phyloP scores from a whole-genome alignment of 352 stramenopile species.

The Phytophthora cryptogea region DNA sequence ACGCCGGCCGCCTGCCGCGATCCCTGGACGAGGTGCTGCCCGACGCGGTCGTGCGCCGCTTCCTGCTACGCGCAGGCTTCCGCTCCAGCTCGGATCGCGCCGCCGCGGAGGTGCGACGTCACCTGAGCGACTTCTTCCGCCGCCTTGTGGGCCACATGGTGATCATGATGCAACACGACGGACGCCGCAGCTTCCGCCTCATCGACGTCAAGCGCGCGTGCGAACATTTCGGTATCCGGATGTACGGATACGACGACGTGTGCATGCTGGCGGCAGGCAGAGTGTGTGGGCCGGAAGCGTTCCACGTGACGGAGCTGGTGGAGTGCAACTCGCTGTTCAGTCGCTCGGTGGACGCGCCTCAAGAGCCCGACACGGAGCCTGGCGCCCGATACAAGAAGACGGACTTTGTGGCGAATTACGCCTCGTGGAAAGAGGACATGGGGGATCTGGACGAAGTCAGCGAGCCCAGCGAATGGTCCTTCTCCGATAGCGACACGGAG shows the following conservation, averaged over 20 bases:
- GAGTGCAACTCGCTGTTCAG: conserved; percentile 49
- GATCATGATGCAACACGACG: conserved; percentile 51
- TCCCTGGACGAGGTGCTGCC: conserved; percentile 43
- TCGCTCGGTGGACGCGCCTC: conserved; percentile 32
- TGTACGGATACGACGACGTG: conserved; percentile 87
- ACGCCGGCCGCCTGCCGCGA: conserved; percentile 16
- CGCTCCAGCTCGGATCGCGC: conserved; percentile 47
- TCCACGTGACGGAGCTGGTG: conserved; percentile 78
- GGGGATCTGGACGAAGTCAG: conserved; percentile 48
- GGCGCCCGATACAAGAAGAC: conserved; percentile 49
- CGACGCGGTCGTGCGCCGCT: conserved; percentile 60
- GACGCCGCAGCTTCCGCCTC: conserved; percentile 49
- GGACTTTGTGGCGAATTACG: conserved; percentile 71
- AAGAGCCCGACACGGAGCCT: conserved; percentile 71
- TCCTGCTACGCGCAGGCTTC: conserved; percentile 76
- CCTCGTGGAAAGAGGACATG: conserved; percentile 41
- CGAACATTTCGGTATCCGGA: conserved; percentile 59
- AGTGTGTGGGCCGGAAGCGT: conserved; percentile 32
- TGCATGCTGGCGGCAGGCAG: conserved; percentile 45
- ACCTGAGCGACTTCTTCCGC: conserved; percentile 57
- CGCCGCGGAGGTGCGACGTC: conserved; percentile 43
- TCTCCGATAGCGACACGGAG: conserved; percentile 69
- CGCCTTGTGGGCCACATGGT: conserved; percentile 60
- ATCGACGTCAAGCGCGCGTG: conserved; percentile 74
- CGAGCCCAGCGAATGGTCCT: conserved; percentile 62